phyloP scores from a whole-genome alignment of 768 basidiomycete species.

The Pleurotus citrinopileatus region DNA sequence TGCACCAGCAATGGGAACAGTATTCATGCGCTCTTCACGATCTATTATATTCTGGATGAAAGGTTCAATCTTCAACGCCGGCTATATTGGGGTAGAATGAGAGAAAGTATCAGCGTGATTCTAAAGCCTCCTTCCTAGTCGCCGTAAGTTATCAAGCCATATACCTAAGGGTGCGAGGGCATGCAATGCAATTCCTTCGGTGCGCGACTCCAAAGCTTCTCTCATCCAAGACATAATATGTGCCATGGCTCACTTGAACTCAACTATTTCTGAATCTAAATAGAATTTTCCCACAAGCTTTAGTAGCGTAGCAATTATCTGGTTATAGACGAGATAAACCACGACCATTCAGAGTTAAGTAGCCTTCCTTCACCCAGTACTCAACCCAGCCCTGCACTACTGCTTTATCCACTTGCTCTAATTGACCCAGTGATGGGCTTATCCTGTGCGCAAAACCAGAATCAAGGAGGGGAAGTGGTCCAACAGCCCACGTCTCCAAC shows the following conservation, averaged over 20 bases:
- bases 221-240: too few relatives aligned
- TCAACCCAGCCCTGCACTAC: constrained; percentile 32
- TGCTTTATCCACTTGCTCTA: constrained; percentile 20
- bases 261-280: too few relatives aligned
- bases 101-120: neutral
- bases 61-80: neutral
- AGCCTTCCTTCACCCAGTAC: constrained; percentile 31
- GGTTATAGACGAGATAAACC: too few relatives aligned
- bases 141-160: too few relatives aligned
- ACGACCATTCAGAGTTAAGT: constrained; percentile 18
- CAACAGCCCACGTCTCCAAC: constrained; percentile 14
- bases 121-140: too few relatives aligned
- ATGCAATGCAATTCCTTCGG: too few relatives aligned
- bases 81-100: neutral
- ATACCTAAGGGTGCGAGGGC: too few relatives aligned
- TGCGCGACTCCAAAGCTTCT: too few relatives aligned
- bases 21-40: neutral
- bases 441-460: constrained; percentile 24
- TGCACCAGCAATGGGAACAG: neutral
- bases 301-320: too few relatives aligned
- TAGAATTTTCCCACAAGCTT: too few relatives aligned
- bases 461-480: constrained; percentile 23
- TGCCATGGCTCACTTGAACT: too few relatives aligned
- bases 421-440: constrained; percentile 30
- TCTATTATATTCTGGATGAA: neutral